These are phyloP conservation scores for Sarcomyxa edulis DNA, from an alignment of 768 basidiomycete genomes.

Conservation along the genomic window DNA sequence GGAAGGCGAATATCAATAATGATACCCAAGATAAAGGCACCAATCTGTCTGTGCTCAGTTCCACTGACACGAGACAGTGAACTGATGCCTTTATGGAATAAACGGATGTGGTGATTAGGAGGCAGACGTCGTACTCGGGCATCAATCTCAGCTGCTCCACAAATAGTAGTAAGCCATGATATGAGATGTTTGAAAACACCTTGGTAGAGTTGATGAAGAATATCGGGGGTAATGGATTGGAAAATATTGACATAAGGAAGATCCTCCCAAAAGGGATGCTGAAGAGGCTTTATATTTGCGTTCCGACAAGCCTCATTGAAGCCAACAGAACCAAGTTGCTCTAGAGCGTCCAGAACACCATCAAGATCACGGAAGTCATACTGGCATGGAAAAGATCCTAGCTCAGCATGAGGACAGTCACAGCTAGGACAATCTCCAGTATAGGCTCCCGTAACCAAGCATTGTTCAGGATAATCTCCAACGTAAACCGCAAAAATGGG, in stretches of 20 bases:
- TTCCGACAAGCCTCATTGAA: too few relatives aligned
- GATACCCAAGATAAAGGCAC: conserved; percentile 13
- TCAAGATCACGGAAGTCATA: conserved; percentile 12
- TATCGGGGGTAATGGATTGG: conserved; percentile 26
- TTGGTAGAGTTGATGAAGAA: conserved; percentile 37
- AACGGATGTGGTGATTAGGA: conserved; percentile 16
- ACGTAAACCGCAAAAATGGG: conserved; percentile 13
- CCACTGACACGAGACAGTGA: background rate
- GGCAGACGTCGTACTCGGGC: conserved; percentile 19
- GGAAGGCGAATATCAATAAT: too few relatives aligned
- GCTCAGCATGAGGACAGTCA: conserved; percentile 19
- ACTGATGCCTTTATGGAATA: conserved; percentile 30
- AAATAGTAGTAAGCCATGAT: conserved; percentile 18
- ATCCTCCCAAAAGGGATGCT: conserved; percentile 30
- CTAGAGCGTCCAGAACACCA: too few relatives aligned
- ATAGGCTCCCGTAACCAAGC: conserved; percentile 21
- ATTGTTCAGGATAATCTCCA: conserved; percentile 34
- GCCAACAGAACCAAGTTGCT: conserved; percentile 5
- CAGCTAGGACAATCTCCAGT: conserved; percentile 23
- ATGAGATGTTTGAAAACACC: conserved; percentile 34
- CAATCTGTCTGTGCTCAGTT: conserved; percentile 3
- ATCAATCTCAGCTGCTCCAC: conserved; percentile 22
- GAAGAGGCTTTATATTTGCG: too few relatives aligned
- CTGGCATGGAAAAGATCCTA: conserved; percentile 34
- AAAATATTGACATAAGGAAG: conserved; percentile 25